Conservation (phyloP, 306 rosid species). For the Alnus glutinosa region DNA sequence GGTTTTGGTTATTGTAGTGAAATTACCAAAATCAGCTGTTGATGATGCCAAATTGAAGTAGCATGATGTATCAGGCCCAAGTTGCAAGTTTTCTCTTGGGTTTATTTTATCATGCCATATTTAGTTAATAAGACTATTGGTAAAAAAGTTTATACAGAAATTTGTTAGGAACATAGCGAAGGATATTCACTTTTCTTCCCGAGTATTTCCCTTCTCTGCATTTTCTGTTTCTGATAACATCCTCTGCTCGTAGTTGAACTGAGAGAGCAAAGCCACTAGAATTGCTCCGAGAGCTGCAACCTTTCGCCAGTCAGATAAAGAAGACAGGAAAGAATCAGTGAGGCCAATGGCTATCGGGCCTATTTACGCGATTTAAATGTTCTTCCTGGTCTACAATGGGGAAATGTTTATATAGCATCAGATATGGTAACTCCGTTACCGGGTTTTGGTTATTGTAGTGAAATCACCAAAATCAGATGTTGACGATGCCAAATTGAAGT, state of each 20-base stretch:
- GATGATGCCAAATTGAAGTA: slow-evolving; percentile 11
- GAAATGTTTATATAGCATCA: slow-evolving; percentile 48
- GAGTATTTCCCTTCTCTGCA: slow-evolving; percentile 35
- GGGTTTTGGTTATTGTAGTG: slow-evolving; percentile 63
- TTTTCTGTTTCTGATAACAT: slow-evolving; percentile 50
- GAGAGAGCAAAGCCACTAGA: slow-evolving; percentile 67
- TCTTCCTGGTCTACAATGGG: background rate
- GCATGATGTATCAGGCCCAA: slow-evolving; percentile 77
- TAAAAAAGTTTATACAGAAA: slow-evolving; percentile 17
- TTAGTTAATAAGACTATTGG: slow-evolving; percentile 9
- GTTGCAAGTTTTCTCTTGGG: slow-evolving; percentile 60
- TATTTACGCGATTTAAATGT: slow-evolving; percentile 51
- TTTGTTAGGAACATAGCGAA: slow-evolving; percentile 5
- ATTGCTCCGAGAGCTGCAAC: slow-evolving; percentile 70
- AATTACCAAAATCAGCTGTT: slow-evolving; percentile 40
- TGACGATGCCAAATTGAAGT: slow-evolving; percentile 10
- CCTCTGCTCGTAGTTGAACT: slow-evolving; percentile 57
- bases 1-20: slow-evolving; percentile 63
- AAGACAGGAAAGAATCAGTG: slow-evolving; percentile 54
- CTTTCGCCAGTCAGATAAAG: slow-evolving; percentile 72
- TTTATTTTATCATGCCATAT: slow-evolving; percentile 53
- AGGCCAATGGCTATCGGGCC: slow-evolving; percentile 54
- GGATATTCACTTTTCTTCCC: slow-evolving; percentile 44
- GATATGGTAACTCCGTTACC: slow-evolving; percentile 37
- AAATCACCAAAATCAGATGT: slow-evolving; percentile 41